Evolutionary conservation across 345 rosid species (phyloP).

Genomic region (Hibiscus mutabilis): DNA sequence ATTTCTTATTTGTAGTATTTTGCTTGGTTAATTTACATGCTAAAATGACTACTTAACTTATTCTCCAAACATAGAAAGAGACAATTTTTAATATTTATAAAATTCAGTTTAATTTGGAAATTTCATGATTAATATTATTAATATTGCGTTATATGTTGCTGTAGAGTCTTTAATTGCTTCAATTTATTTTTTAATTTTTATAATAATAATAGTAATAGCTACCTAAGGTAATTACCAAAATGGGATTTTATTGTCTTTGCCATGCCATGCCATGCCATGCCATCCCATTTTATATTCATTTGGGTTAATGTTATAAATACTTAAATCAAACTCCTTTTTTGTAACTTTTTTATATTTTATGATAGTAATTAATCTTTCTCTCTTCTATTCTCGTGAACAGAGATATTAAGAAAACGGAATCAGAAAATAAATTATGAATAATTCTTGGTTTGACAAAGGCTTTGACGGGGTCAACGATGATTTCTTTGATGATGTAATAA

Average conservation of each 20-base stretch:
- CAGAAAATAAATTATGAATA: constrained; percentile 20
- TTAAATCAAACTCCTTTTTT: not conserved
- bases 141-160: not conserved
- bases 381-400: constrained; percentile 11
- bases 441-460: constrained; percentile 52
- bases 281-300: not conserved
- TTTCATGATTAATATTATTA: not conserved
- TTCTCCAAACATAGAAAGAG: not conserved
- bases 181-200: not conserved
- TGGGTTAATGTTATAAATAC: not conserved
- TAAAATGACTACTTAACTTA: constrained; percentile 7
- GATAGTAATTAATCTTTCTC: not conserved
- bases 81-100: not conserved
- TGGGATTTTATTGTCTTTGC: not conserved
- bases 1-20: not conserved
- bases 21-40: not conserved
- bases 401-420: not conserved
- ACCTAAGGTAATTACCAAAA: not conserved
- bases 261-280: too few relatives aligned
- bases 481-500: constrained; percentile 50
- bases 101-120: not conserved
- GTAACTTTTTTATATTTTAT: not conserved
- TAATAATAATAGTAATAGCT: not conserved
- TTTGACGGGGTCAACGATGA: constrained; percentile 49
- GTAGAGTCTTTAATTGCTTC: constrained; percentile 2